Percentiles rank a stretch among this genome's conserved stretches.
Evolutionary conservation across 2,329 filamentous ascomycete species (phyloP).

Genomic region (Zasmidium cellare): DNA sequence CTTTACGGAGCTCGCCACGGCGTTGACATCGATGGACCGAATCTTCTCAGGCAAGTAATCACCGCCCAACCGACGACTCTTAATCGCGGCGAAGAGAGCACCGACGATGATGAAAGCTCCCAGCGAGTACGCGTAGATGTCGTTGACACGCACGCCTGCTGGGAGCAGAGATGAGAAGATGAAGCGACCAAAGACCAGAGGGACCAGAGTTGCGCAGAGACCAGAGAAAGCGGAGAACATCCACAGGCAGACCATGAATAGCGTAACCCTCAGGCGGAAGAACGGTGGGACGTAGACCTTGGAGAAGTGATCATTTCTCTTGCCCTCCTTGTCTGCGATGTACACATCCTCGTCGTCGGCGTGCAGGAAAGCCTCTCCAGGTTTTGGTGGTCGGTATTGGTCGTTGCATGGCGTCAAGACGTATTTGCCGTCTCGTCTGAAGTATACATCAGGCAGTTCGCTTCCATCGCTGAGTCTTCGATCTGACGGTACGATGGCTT

Average conservation of each 20-base stretch:
- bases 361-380: conserved; percentile 75
- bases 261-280: conserved; percentile 75
- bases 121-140: conserved; percentile 93
- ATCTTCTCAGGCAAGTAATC: conserved; percentile 18
- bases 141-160: conserved; percentile 74
- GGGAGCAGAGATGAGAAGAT: conserved; percentile 76
- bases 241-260: conserved; percentile 91
- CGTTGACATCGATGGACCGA: conserved; percentile 20
- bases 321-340: conserved; percentile 33
- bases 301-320: conserved; percentile 47
- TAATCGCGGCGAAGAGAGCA: conserved; percentile 56
- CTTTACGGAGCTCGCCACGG: conserved; percentile 25
- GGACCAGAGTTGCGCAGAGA: conserved; percentile 80
- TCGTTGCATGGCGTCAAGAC: conserved; percentile 93
- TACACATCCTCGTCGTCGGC: conserved; percentile 61
- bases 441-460: conserved; percentile 42
- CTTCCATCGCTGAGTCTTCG: not conserved
- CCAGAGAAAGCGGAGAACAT: conserved; percentile 87
- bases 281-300: conserved; percentile 75
- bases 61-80: conserved; percentile 14
- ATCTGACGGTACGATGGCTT: conserved; percentile 18
- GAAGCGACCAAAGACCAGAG: conserved; percentile 78
- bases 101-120: conserved; percentile 80
- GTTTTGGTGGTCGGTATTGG: conserved; percentile 90
- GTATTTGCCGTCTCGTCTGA: conserved; percentile 74